Conservation (phyloP, 345 rosid genomes). For the Gossypium herbaceum region DNA sequence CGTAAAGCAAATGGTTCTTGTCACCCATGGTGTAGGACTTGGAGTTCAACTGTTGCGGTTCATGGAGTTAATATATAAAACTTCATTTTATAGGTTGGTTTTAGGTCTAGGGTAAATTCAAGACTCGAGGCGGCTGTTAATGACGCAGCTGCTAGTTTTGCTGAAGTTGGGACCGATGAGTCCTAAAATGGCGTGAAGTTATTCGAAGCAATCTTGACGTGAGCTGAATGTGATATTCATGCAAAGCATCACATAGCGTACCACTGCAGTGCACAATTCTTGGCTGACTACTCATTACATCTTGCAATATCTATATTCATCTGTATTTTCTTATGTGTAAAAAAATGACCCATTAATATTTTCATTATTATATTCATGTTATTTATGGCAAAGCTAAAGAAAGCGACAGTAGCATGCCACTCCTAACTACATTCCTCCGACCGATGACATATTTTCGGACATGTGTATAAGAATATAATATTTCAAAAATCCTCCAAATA, state of each 20-base stretch:
- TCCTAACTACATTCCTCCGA: not conserved
- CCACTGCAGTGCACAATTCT: not conserved
- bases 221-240: not conserved
- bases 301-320: not conserved
- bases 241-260: not conserved
- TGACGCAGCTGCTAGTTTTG: not conserved
- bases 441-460: not conserved
- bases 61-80: not conserved
- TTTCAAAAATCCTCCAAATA: not conserved
- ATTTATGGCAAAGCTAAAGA: not conserved
- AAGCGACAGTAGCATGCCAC: not conserved
- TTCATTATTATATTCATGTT: not conserved
- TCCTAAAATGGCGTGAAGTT: not conserved
- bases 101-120: not conserved
- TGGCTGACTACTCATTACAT: not conserved
- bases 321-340: not conserved
- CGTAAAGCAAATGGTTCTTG: not conserved
- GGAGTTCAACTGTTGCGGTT: not conserved
- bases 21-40: not conserved
- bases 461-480: not conserved
- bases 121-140: not conserved
- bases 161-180: not conserved
- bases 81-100: not conserved
- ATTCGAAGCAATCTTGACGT: constrained; percentile 1
- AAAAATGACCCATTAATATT: not conserved